Conservation (phyloP, 2,329 filamentous ascomycete species). For the Trichoderma oligosporum region DNA sequence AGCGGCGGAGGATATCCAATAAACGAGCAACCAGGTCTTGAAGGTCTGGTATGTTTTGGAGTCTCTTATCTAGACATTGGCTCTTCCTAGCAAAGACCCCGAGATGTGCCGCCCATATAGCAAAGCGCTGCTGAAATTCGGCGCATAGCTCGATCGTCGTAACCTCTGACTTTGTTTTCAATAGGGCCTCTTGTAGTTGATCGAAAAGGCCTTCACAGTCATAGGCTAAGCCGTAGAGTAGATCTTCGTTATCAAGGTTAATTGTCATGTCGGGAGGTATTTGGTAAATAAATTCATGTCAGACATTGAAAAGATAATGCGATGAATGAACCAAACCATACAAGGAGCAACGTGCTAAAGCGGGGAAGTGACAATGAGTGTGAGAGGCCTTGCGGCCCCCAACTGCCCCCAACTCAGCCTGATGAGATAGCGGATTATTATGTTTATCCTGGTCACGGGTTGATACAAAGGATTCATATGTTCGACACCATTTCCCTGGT, state of each 20-base stretch:
- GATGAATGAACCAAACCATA: too few relatives aligned
- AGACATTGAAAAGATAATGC: background rate
- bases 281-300: background rate
- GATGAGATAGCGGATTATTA: background rate
- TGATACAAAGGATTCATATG: background rate
- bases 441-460: too few relatives aligned
- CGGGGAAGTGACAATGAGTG: background rate
- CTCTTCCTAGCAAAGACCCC: conserved; percentile 20
- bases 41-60: conserved; percentile 15
- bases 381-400: background rate
- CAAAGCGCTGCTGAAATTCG: conserved; percentile 18
- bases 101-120: conserved; percentile 18
- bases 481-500: background rate
- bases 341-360: background rate
- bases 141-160: background rate
- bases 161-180: background rate
- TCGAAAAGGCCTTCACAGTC: background rate
- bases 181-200: background rate
- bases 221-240: background rate
- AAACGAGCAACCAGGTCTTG: conserved; percentile 12
- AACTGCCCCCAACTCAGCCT: background rate
- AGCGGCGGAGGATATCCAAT: conserved; percentile 8
- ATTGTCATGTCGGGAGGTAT: background rate
- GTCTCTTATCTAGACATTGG: conserved; percentile 18
- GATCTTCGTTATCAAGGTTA: background rate